A percentile compares a stretch with the other conserved stretches of the same genome.
phyloP scores from a whole-genome alignment of 2,329 filamentous ascomycete genomes.

The Seiridium cupressi region DNA sequence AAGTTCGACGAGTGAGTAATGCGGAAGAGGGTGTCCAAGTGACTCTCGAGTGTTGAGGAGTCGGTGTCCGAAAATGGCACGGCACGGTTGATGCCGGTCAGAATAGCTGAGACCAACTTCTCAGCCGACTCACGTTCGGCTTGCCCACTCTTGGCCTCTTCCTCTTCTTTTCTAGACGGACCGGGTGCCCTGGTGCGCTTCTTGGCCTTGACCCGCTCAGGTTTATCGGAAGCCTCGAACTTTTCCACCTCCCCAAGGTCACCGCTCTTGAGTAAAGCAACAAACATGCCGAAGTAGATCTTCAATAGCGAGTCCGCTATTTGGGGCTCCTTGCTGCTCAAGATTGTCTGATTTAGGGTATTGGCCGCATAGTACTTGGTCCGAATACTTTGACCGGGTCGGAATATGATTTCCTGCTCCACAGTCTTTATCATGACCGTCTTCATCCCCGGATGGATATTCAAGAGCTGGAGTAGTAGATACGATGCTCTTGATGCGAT shows the following conservation, averaged over 20 bases:
- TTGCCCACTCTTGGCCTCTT: constrained; percentile 24
- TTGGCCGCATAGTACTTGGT: constrained; percentile 96
- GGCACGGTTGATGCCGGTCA: constrained; percentile 93
- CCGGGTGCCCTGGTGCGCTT: neutral
- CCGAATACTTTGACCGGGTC: constrained; percentile 81
- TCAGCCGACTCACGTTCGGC: constrained; percentile 72
- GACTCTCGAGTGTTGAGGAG: constrained; percentile 74
- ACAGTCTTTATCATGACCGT: constrained; percentile 78
- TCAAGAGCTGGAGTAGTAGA: constrained; percentile 86
- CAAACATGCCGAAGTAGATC: constrained; percentile 91
- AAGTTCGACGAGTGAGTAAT: constrained; percentile 98
- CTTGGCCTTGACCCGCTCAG: constrained; percentile 53
- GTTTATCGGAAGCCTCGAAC: constrained; percentile 36
- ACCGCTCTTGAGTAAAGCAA: constrained; percentile 70
- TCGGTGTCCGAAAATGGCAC: constrained; percentile 88
- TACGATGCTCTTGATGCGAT: constrained; percentile 93
- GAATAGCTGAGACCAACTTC: constrained; percentile 86
- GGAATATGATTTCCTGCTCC: constrained; percentile 83
- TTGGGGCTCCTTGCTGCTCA: constrained; percentile 79
- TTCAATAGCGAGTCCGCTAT: constrained; percentile 79
- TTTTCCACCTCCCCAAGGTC: constrained; percentile 36
- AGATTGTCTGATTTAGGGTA: constrained; percentile 92
- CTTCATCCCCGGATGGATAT: constrained; percentile 92
- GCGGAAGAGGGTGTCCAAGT: constrained; percentile 90
- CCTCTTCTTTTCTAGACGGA: constrained; percentile 34